Evolutionary conservation across 2,329 filamentous ascomycete species (phyloP).

Genomic region (Lizonia empirigonia): DNA sequence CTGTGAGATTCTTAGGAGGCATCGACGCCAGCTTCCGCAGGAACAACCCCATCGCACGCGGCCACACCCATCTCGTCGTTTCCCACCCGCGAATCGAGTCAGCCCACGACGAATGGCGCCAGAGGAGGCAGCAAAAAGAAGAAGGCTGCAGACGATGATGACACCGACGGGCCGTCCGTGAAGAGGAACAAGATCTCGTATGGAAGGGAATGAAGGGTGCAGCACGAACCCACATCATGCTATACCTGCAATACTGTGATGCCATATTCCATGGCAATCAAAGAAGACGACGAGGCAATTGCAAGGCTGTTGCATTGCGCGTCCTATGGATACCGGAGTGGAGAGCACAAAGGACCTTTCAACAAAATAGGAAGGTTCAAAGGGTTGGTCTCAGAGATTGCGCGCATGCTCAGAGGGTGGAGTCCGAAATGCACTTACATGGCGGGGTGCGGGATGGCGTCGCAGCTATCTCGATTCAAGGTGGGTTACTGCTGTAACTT

Average conservation of each 20-base stretch:
- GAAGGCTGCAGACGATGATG: constrained; percentile 53
- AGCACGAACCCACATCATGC: constrained; percentile 2
- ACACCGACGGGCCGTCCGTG: constrained; percentile 51
- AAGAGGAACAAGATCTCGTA: constrained; percentile 60
- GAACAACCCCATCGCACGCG: constrained; percentile 54
- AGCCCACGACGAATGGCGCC: constrained; percentile 49
- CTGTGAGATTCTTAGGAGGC: constrained; percentile 40
- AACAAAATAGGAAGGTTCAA: constrained; percentile 29
- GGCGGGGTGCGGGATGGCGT: constrained; percentile 29
- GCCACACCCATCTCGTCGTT: constrained; percentile 55
- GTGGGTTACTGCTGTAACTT: constrained; percentile 27
- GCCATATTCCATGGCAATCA: constrained; percentile 11
- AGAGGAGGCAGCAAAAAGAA: constrained; percentile 53
- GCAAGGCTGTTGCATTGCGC: constrained; percentile 27
- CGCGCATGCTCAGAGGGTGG: constrained; percentile 9
- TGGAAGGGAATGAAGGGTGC: constrained; percentile 49
- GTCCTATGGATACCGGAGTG: constrained; percentile 32
- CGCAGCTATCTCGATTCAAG: constrained; percentile 27
- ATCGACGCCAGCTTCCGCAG: constrained; percentile 46
- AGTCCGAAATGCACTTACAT: constrained; percentile 21
- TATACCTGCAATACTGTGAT: background rate
- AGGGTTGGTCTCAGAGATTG: constrained; percentile 12
- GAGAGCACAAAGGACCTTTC: constrained; percentile 17
- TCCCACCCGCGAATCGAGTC: constrained; percentile 53
- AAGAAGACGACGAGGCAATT: constrained; percentile 12